phyloP scores from a whole-genome alignment of 2,329 filamentous ascomycete genomes.

The Sarocladium oryzae region DNA sequence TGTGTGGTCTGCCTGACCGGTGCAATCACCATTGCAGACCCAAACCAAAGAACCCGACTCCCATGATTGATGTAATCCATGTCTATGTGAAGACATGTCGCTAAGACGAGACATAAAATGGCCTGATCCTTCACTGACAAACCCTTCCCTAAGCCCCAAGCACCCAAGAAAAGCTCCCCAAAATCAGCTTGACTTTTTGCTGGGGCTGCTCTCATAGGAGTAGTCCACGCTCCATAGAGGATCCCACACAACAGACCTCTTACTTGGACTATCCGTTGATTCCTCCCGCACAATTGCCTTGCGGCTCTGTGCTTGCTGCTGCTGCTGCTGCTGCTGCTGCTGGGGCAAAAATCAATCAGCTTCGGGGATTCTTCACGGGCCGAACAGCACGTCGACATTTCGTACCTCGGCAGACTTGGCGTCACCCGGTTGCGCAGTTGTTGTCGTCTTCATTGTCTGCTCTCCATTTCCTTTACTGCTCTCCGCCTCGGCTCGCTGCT shows the following conservation, averaged over 20 bases:
- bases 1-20: no score
- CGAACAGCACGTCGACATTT: slow-evolving; percentile 44
- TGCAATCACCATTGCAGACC: no score
- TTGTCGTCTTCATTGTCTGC: not conserved
- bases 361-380: slow-evolving; percentile 26
- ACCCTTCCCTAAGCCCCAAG: no score
- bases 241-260: slow-evolving; percentile 54
- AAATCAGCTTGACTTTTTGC: slow-evolving; percentile 17
- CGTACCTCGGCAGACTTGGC: slow-evolving; percentile 44
- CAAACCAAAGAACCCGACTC: no score
- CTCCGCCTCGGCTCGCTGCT: slow-evolving; percentile 11
- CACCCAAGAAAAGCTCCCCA: no score
- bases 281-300: slow-evolving; percentile 31
- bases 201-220: slow-evolving; percentile 39
- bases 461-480: not conserved
- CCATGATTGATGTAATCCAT: no score
- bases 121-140: no score
- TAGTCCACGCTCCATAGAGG: slow-evolving; percentile 56
- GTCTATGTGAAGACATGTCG: no score
- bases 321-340: slow-evolving; percentile 14
- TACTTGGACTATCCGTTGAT: slow-evolving; percentile 32
- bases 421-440: slow-evolving; percentile 18
- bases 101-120: no score
- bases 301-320: no score
- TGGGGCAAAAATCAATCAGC: not conserved